A percentile compares a stretch with the other conserved stretches of the same genome.
phyloP scores from a whole-genome alignment of 2,329 filamentous ascomycete species.

The Aspergillus cejpii region DNA sequence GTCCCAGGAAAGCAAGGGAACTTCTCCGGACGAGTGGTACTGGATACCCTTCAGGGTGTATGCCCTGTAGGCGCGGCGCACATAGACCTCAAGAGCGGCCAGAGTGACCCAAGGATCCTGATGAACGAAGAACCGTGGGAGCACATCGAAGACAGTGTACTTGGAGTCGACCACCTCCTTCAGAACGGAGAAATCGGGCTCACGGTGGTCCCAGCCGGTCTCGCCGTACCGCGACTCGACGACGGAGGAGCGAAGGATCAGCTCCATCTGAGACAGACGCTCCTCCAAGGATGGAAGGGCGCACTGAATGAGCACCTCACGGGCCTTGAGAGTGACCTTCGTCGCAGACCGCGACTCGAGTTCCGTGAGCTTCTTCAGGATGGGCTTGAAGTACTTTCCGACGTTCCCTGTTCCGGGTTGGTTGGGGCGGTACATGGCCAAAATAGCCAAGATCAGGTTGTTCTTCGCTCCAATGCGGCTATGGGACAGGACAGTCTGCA shows the following conservation, averaged over 20 bases:
- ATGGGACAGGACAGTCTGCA: slow-evolving; percentile 87
- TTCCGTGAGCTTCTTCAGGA: slow-evolving; percentile 80
- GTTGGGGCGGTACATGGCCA: slow-evolving; percentile 93
- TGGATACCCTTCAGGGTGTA: slow-evolving; percentile 85
- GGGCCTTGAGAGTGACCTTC: slow-evolving; percentile 94
- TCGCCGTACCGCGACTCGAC: slow-evolving; percentile 96
- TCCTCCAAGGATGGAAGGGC: slow-evolving; percentile 94
- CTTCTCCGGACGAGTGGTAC: slow-evolving; percentile 65
- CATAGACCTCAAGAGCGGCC: slow-evolving; percentile 90
- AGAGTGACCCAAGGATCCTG: slow-evolving; percentile 89
- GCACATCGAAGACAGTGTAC: slow-evolving; percentile 95
- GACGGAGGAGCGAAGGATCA: slow-evolving; percentile 91
- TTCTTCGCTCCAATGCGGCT: slow-evolving; percentile 90
- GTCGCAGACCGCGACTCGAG: slow-evolving; percentile 78
- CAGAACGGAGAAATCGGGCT: slow-evolving; percentile 82
- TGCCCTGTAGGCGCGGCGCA: slow-evolving; percentile 91
- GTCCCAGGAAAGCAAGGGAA: slow-evolving; percentile 85
- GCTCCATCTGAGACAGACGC: slow-evolving; percentile 93
- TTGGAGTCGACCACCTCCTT: slow-evolving; percentile 98
- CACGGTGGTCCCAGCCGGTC: slow-evolving; percentile 91
- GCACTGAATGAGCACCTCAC: slow-evolving; percentile 95
- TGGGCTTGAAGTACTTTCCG: slow-evolving; percentile 74
- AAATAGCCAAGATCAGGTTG: slow-evolving; percentile 80
- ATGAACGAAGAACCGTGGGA: slow-evolving; percentile 92
- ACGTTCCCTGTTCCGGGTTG: slow-evolving; percentile 84